Conservation (phyloP, 1,139 yeast species). For the Cylindricascospora bacillispora region DNA sequence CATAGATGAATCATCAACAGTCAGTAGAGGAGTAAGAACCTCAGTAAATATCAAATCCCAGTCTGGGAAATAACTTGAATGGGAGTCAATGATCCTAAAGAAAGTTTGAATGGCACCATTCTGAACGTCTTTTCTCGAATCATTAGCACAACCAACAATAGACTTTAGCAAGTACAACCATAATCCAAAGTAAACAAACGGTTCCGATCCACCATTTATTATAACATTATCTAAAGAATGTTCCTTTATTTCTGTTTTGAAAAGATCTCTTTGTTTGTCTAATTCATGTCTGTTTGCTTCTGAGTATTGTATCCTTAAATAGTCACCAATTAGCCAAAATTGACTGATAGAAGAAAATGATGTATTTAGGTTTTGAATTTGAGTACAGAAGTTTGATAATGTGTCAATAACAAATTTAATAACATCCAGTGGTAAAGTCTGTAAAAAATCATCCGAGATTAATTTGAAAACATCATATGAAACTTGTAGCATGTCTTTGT, state of each 20-base stretch:
- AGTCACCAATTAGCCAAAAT: constrained; percentile 84
- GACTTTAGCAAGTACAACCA: constrained; percentile 56
- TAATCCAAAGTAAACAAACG: constrained; percentile 24
- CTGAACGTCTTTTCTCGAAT: constrained; percentile 64
- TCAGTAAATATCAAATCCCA: constrained; percentile 45
- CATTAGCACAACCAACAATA: constrained; percentile 50
- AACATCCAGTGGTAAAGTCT: constrained; percentile 50
- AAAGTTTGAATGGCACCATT: constrained; percentile 85
- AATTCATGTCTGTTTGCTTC: not conserved
- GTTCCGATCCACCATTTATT: not conserved
- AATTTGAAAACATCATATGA: constrained; percentile 74
- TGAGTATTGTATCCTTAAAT: constrained; percentile 30
- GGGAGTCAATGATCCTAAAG: constrained; percentile 72
- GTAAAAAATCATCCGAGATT: constrained; percentile 72
- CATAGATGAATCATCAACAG: constrained; percentile 17
- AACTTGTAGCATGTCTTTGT: constrained; percentile 37
- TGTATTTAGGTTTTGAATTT: constrained; percentile 61
- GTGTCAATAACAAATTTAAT: constrained; percentile 57
- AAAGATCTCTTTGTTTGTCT: constrained; percentile 4
- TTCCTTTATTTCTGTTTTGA: constrained; percentile 1
- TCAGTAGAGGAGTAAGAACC: constrained; percentile 35
- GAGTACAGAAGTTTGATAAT: constrained; percentile 57
- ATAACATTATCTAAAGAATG: not conserved
- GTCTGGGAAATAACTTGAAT: constrained; percentile 43
- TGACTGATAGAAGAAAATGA: constrained; percentile 85